Evolutionary conservation across 2,329 filamentous ascomycete genomes (phyloP).

Genomic region (Paecilomyces variotii): DNA sequence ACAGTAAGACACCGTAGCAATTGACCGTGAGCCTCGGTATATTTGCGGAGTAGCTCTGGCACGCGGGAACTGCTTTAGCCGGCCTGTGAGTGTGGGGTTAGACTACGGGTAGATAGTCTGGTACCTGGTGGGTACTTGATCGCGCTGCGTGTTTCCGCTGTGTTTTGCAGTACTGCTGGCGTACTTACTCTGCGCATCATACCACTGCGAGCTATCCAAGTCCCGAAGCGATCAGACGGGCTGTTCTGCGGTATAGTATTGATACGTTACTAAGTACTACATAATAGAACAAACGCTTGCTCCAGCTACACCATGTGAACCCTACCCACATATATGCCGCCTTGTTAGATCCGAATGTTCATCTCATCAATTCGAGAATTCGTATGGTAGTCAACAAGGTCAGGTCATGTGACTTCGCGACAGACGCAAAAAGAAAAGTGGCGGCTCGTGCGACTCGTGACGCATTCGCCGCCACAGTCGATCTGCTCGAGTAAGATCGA

Average conservation of each 20-base stretch:
- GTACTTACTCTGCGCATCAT: background rate
- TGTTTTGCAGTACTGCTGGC: background rate
- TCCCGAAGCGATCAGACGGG: background rate
- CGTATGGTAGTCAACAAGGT: background rate
- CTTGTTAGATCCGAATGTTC: too few species aligned
- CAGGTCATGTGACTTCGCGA: background rate
- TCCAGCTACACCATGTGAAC: background rate
- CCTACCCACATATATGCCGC: background rate
- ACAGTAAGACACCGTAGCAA: slow-evolving; percentile 3
- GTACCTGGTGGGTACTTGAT: background rate
- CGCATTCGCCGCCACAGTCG: background rate
- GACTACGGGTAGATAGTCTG: background rate
- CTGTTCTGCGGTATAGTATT: background rate
- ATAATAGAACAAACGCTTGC: background rate
- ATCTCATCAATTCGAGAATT: background rate
- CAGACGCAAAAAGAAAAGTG: background rate
- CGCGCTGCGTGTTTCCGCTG: background rate
- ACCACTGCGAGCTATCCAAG: background rate
- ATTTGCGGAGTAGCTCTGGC: background rate
- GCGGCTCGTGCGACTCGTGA: background rate
- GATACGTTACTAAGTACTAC: too few species aligned
- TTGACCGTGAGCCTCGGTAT: background rate
- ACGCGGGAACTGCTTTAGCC: background rate
- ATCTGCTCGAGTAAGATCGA: background rate
- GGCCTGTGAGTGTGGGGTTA: background rate